Evolutionary conservation across 2,329 filamentous ascomycete genomes (phyloP).

Genomic region (Teratosphaeriaceae sp.): DNA sequence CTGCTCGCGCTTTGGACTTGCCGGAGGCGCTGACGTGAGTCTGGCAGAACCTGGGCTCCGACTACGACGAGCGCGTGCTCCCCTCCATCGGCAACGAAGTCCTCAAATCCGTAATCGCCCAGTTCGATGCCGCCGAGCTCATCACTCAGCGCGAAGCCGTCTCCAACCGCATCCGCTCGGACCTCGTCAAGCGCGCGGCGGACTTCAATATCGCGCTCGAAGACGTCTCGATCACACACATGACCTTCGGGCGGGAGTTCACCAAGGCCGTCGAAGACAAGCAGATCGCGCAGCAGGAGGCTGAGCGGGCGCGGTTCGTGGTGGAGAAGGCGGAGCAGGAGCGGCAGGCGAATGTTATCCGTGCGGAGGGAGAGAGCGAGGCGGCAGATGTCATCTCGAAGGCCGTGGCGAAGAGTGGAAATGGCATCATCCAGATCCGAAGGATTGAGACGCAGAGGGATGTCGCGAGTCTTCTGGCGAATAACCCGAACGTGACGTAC

Average conservation of each 20-base stretch:
- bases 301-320: constrained; percentile 93
- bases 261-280: constrained; percentile 99
- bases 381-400: constrained; percentile 91
- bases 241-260: constrained; percentile 99
- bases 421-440: constrained; percentile 91
- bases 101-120: constrained; percentile 48
- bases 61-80: constrained; percentile 73
- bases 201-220: constrained; percentile 99
- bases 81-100: constrained; percentile 51
- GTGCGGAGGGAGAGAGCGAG: constrained; percentile 96
- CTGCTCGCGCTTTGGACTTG: no score
- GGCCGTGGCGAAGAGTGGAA: constrained; percentile 87
- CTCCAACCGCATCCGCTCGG: constrained; percentile 84
- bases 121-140: constrained; percentile 53
- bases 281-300: constrained; percentile 99
- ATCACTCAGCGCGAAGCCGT: constrained; percentile 99
- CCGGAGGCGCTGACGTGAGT: no score
- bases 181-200: constrained; percentile 83
- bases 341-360: constrained; percentile 95
- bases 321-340: constrained; percentile 99
- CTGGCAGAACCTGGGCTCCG: constrained; percentile 90
- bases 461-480: constrained; percentile 81
- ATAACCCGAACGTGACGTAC: constrained; percentile 94
- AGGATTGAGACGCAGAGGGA: constrained; percentile 96
- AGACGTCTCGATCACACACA: constrained; percentile 98